Percentiles rank a stretch among this genome's conserved stretches.
Evolutionary conservation across 2,329 filamentous ascomycete genomes (phyloP).

Genomic region (Cytospora piceae): DNA sequence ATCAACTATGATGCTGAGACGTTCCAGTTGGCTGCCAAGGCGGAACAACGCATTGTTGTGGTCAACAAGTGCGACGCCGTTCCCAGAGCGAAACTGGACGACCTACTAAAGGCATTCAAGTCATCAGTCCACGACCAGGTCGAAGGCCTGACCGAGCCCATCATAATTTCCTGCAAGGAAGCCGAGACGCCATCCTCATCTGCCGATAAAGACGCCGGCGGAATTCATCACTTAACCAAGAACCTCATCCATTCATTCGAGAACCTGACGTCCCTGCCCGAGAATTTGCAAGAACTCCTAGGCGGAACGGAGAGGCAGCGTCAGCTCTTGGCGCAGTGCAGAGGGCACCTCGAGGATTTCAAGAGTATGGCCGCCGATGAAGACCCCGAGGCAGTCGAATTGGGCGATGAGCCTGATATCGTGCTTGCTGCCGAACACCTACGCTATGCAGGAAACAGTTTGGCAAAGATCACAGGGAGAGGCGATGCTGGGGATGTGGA

Average conservation of each 20-base stretch:
- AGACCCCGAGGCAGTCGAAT: slow-evolving; percentile 36
- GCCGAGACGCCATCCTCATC: slow-evolving; percentile 43
- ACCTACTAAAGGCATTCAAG: slow-evolving; percentile 48
- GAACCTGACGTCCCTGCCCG: slow-evolving; percentile 70
- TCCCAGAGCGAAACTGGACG: slow-evolving; percentile 39
- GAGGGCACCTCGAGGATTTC: slow-evolving; percentile 73
- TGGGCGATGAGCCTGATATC: slow-evolving; percentile 68
- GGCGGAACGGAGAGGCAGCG: slow-evolving; percentile 91
- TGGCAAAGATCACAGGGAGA: slow-evolving; percentile 86
- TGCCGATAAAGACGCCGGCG: slow-evolving; percentile 56
- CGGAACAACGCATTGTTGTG: slow-evolving; percentile 56
- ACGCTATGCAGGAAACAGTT: slow-evolving; percentile 74
- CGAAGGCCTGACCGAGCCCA: slow-evolving; percentile 42
- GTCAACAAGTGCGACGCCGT: slow-evolving; percentile 66
- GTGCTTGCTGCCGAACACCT: slow-evolving; percentile 90
- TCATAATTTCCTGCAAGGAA: slow-evolving; percentile 74
- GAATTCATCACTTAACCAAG: slow-evolving; percentile 70
- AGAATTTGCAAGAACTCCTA: slow-evolving; percentile 79
- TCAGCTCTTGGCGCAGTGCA: slow-evolving; percentile 76
- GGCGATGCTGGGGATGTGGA: slow-evolving; percentile 89
- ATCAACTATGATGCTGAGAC: slow-evolving; percentile 62
- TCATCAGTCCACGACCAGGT: slow-evolving; percentile 46
- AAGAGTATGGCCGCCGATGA: slow-evolving; percentile 56
- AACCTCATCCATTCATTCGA: slow-evolving; percentile 70
- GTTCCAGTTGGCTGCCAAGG: slow-evolving; percentile 54